These are phyloP conservation scores for Themeda triandra DNA, from an alignment of 176 grass and related monocot genomes.

Conservation along the genomic window DNA sequence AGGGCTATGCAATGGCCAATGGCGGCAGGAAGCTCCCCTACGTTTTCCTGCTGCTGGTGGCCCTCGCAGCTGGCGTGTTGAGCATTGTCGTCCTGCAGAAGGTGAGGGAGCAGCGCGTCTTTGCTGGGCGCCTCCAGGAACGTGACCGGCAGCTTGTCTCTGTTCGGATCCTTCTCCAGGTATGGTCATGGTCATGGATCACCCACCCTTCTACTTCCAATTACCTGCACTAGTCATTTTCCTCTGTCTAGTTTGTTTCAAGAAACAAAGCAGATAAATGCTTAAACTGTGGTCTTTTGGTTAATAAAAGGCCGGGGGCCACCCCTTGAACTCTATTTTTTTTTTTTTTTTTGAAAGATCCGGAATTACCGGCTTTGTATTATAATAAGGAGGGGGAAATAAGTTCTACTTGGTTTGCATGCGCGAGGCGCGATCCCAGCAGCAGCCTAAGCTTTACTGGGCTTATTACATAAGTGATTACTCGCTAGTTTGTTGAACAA, in stretches of 20 bases:
- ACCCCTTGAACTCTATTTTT: too few species aligned
- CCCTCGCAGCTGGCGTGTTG: constrained; percentile 39
- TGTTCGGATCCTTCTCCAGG: constrained; percentile 58
- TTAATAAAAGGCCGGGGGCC: too few species aligned
- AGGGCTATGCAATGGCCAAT: constrained; percentile 12
- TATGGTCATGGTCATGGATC: constrained; percentile 23
- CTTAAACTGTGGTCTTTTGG: too few species aligned
- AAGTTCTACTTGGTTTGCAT: too few species aligned
- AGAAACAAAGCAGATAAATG: background rate
- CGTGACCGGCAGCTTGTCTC: constrained; percentile 60
- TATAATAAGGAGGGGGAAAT: too few species aligned
- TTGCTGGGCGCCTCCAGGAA: constrained; percentile 53
- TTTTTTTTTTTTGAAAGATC: too few species aligned
- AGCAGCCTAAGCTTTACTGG: too few species aligned
- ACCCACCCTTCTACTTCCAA: background rate
- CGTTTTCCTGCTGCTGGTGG: constrained; percentile 58
- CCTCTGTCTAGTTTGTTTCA: background rate
- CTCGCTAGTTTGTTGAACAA: too few species aligned
- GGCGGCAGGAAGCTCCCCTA: constrained; percentile 43
- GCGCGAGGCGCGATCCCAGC: too few species aligned
- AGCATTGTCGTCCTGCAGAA: constrained; percentile 67
- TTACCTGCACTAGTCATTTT: background rate
- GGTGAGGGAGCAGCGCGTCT: constrained; percentile 59
- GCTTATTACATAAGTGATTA: too few species aligned
- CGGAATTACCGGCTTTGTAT: too few species aligned